Evolutionary conservation across 176 grass and related monocot species (phyloP).

Genomic region (Triticum aestivum): IWGSC_CS_RefSeq_v2.1 NC_057804.1:23412715-23413214

Average conservation of each 20-base stretch:
- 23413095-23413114: conserved; percentile 61
- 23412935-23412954: neutral
- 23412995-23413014: neutral
- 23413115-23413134: conserved; percentile 76
- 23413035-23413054: conserved; percentile 20
- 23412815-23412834: neutral
- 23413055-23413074: conserved; percentile 70
- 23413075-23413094: conserved; percentile 83
- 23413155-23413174: conserved; percentile 3
- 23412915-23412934: conserved; percentile 7
- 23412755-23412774: neutral
- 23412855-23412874: conserved; percentile 5
- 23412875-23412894: neutral
- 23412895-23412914: conserved; percentile 5
- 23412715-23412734: neutral
- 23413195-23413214: conserved; percentile 24
- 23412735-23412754: neutral
- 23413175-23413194: conserved; percentile 1
- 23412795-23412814: neutral
- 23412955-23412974: neutral
- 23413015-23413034: conserved; percentile 16
- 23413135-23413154: conserved; percentile 7
- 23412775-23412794: neutral
- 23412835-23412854: conserved; percentile 13
- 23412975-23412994: neutral